Evolutionary conservation across 139 green algal genomes (phyloP).

Genomic region (Chlamydomonas applanata): DNA sequence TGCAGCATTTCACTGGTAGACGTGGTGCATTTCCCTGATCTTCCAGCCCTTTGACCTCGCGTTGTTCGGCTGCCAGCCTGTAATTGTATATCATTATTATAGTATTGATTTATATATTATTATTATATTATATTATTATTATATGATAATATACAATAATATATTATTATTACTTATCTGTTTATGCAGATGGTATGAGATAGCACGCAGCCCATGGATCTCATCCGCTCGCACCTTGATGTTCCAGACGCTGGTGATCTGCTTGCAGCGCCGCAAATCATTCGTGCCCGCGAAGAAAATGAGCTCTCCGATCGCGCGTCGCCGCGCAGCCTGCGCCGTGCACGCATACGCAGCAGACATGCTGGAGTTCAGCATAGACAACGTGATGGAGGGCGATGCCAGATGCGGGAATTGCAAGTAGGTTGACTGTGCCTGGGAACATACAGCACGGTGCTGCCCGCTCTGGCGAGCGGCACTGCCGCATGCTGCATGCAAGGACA

Average conservation of each 20-base stretch:
- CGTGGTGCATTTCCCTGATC: too few relatives aligned
- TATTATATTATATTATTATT: neutral
- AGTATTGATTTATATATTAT: neutral
- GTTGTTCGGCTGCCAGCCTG: neutral
- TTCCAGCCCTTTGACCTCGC: neutral
- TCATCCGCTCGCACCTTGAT: slow-evolving; percentile 60
- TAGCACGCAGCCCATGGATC: too few relatives aligned
- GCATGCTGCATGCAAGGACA: too few relatives aligned
- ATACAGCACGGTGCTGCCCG: too few relatives aligned
- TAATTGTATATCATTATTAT: neutral
- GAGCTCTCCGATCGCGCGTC: slow-evolving; percentile 82
- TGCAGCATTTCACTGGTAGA: too few relatives aligned
- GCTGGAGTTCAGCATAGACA: neutral
- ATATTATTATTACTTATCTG: too few relatives aligned
- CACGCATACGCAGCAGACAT: neutral
- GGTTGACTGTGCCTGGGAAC: neutral
- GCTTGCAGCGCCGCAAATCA: slow-evolving; percentile 69
- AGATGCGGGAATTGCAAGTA: neutral
- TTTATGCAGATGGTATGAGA: too few relatives aligned
- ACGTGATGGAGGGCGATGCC: neutral
- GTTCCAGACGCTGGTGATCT: slow-evolving; percentile 67
- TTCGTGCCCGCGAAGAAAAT: slow-evolving; percentile 87
- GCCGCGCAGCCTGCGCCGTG: slow-evolving; percentile 62
- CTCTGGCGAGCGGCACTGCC: too few relatives aligned
- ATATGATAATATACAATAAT: too few relatives aligned